Evolutionary conservation across 2,329 filamentous ascomycete genomes (phyloP), one percentile per base, ranked within the genome.

Genomic region (Onygenales sp.): DNA sequence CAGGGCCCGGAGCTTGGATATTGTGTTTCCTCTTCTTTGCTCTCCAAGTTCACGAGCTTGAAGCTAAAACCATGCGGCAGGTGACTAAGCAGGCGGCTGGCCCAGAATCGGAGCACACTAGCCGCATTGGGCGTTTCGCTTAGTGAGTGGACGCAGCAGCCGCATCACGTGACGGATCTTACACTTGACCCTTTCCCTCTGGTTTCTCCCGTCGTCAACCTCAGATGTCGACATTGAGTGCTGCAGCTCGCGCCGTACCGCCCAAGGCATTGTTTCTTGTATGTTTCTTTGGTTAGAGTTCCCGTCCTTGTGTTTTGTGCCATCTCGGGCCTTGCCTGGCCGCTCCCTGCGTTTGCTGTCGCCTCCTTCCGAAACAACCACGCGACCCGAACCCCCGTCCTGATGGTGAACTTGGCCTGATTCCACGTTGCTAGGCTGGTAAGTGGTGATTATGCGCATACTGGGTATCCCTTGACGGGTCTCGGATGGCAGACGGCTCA

Each of bases 91-190:
- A 10, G 14, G 31, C 9, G 14, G 31, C 17, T 2, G 17, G 9
- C 21, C 31, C 31, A 4, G 4, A 9, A 4, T 34, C 2, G 7
- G 13, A 13, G 37, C n/a, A 31, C 4, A 17, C 49, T 51, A 51
- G 9, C 50, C 17, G n/a, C 14, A 33, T 37, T 51, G n/a, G 47
- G 36, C 13, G n/a, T 40, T 49, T 49, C 47, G 47, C 47, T 40
- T 49, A 49, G 40, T n/a, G 21, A 27, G 21, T 5, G 4, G 21
- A 27, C 3, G 2, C 21, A 27, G 32, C 43, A 33, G 42, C 42
- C 37, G 4, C 6, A 6, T 53, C 61, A 63, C 61, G 59, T 63
- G 61, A 58, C 44, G 9, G 14, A 2, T 34, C 39, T 11, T 13
- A 49, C 51, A 49, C 51, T 53, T 53, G 51, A 52, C 50, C 50